Conservation (phyloP, 352 stramenopile species). For the Pythium grandisporangium region DNA sequence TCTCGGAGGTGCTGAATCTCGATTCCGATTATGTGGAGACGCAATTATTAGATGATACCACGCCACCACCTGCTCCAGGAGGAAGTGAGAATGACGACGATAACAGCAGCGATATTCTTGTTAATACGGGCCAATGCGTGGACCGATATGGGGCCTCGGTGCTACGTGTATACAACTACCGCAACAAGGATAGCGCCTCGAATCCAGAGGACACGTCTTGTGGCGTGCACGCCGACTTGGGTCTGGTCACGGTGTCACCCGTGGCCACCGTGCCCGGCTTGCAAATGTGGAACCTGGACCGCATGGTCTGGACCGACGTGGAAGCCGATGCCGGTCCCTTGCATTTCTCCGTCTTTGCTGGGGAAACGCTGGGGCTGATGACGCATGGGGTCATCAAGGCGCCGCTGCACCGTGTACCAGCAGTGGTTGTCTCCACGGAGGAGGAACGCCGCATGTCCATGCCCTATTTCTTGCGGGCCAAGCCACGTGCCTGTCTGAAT, state of each 20-base stretch:
- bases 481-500: conserved; percentile 49
- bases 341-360: conserved; percentile 77
- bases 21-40: conserved; percentile 52
- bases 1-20: conserved; percentile 64
- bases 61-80: conserved; percentile 16
- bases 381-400: conserved; percentile 67
- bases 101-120: conserved; percentile 13
- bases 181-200: conserved; percentile 35
- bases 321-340: conserved; percentile 42
- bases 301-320: conserved; percentile 74
- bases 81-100: no score
- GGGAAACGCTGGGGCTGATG: conserved; percentile 64
- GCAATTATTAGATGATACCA: conserved; percentile 55
- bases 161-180: conserved; percentile 80
- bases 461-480: conserved; percentile 69
- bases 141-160: conserved; percentile 77
- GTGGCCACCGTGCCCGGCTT: conserved; percentile 61
- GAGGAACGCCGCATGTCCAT: conserved; percentile 75
- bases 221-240: conserved; percentile 69
- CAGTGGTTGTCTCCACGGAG: conserved; percentile 48
- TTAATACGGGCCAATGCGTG: conserved; percentile 21
- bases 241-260: conserved; percentile 72
- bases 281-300: conserved; percentile 84
- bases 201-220: conserved; percentile 57
- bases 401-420: conserved; percentile 68